Evolutionary conservation across 2,329 filamentous ascomycete species (phyloP), one percentile per base, ranked within the genome.

Genomic region (Colletotrichum acutatum): DNA sequence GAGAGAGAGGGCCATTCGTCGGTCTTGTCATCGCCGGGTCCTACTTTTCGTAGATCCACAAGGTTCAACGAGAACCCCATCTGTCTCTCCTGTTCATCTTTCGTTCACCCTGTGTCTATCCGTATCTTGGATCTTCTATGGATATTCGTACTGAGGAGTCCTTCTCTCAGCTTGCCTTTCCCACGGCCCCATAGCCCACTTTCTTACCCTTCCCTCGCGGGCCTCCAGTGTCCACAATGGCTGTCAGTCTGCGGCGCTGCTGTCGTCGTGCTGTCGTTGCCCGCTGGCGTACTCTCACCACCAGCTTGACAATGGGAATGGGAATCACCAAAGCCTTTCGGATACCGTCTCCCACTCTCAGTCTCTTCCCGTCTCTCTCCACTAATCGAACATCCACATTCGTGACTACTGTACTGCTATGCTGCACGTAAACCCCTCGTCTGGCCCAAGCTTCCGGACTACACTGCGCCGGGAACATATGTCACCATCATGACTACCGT

Each of bases 211-310:
- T 49, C 42, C 42, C 42, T n/a, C n/a, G 30, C 19, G 37, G 37
- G n/a, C 66, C 46, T 56, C 57, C 68, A 71, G 63, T 58, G 37
- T 42, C 37, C 37, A 42, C 37, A 42, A 49, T 24, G 22, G 22
- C 52, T 42, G 46, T 62, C 68, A 56, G 53, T 52, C 28, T 37
- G 52, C 54, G 34, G 58, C 59, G 22, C 56, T 61, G 54, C 65
- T 30, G 65, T 28, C 42, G 42, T 59, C 53, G 65, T 32, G 58
- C 49, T 63, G 66, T 58, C 46, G 66, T 56, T 46, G 24, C n/a
- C 22, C 52, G 42, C 57, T 56, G 46, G 66, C 66, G 58, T 49
- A 68, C 66, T 69, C 63, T 67, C 69, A 72, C 70, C 66, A 69
- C 70, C 57, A 53, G 53, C 66, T 53, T 64, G 42, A 68, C 69